Evolutionary conservation across 176 grass and related monocot genomes (phyloP).

Genomic region (Ampelocalamus luodianensis): DNA sequence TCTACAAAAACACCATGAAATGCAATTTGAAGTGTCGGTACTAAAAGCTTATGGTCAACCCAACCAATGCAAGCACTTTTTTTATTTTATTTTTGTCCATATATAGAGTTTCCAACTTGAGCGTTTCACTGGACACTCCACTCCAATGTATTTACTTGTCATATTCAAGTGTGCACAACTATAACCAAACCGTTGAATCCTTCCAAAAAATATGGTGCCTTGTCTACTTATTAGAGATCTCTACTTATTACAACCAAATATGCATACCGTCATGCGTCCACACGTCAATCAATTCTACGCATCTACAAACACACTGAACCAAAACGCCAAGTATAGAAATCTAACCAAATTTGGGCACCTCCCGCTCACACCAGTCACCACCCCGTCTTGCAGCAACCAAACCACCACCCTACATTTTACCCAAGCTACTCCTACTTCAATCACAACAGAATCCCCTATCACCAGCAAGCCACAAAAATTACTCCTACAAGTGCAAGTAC

Average conservation of each 20-base stretch:
- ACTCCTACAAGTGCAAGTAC: neutral
- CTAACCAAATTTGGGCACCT: neutral
- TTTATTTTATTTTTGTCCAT: neutral
- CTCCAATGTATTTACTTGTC: neutral
- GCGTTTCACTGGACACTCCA: constrained; percentile 4
- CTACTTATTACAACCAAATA: constrained; percentile 21
- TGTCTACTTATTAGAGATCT: neutral
- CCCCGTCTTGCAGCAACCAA: constrained; percentile 26
- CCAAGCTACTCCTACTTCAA: neutral
- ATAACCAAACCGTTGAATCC: neutral
- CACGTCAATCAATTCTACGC: neutral
- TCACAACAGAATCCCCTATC: constrained; percentile 3
- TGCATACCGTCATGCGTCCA: neutral
- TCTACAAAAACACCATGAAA: neutral
- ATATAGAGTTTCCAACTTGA: constrained; percentile 26
- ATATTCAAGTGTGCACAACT: constrained; percentile 16
- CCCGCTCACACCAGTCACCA: neutral
- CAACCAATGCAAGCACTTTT: neutral
- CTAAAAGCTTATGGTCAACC: constrained; percentile 19
- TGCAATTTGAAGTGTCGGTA: neutral
- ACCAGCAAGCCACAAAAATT: constrained; percentile 24
- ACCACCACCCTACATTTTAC: neutral
- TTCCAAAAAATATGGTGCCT: neutral
- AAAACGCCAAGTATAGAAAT: constrained; percentile 25
- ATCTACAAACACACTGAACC: neutral